Evolutionary conservation across 1,284 basidiomycete species (phyloP).

Genomic region (Sanghuangporus baumii): DNA sequence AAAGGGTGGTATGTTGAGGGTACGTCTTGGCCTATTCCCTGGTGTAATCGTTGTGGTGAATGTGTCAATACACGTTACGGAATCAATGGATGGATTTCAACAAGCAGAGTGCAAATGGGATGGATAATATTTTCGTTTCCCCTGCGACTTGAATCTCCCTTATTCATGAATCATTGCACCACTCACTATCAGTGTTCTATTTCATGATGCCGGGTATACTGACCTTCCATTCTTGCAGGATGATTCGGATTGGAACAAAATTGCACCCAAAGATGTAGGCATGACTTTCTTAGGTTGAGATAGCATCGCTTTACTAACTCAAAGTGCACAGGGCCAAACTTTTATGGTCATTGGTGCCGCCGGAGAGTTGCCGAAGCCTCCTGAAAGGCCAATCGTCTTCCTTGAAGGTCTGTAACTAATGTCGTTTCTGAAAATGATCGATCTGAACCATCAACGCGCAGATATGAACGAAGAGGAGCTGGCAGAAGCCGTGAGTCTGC

Average conservation of each 20-base stretch:
- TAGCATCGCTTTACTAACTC: neutral
- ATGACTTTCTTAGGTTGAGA: constrained; percentile 23
- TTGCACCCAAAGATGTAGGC: constrained; percentile 69
- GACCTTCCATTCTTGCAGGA: constrained; percentile 46
- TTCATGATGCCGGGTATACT: neutral
- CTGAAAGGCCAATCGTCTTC: constrained; percentile 75
- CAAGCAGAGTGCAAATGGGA: neutral
- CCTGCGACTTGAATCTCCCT: neutral
- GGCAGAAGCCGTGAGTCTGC: constrained; percentile 62
- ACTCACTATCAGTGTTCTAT: neutral
- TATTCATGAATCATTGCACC: neutral
- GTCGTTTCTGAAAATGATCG: constrained; percentile 5
- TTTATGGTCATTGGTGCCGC: constrained; percentile 92
- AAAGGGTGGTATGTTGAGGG: constrained; percentile 91
- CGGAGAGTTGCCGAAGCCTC: constrained; percentile 86
- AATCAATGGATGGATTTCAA: too few relatives aligned
- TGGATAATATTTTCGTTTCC: neutral
- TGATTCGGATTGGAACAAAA: constrained; percentile 79
- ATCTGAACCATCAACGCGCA: constrained; percentile 26
- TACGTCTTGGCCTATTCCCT: constrained; percentile 25
- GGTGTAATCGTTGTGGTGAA: neutral
- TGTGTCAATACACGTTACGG: constrained; percentile 4
- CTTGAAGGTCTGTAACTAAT: constrained; percentile 51
- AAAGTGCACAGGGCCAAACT: constrained; percentile 51
- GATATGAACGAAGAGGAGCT: constrained; percentile 85